A percentile compares a stretch with the other conserved stretches of the same genome.
These are phyloP conservation scores for Citrullus mucosospermus DNA, from an alignment of 306 rosid genomes.

Conservation along the genomic window DNA sequence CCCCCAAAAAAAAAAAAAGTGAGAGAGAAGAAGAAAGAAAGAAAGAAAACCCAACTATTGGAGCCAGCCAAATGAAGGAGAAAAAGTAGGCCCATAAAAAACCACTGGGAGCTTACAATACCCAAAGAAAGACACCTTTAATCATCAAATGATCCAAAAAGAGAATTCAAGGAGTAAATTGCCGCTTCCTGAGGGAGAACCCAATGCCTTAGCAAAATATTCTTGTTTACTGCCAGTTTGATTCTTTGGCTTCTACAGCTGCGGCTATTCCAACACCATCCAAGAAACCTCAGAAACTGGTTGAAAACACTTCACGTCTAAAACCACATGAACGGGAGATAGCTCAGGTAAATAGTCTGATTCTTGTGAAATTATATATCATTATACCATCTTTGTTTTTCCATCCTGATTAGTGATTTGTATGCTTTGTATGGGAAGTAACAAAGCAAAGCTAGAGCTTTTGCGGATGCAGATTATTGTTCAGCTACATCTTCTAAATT, in stretches of 20 bases:
- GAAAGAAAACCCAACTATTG: not conserved
- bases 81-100: too few relatives aligned
- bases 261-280: conserved; percentile 34
- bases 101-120: too few relatives aligned
- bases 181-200: too few relatives aligned
- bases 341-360: conserved; percentile 30
- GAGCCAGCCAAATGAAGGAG: too few relatives aligned
- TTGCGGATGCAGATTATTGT: not conserved
- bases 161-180: too few relatives aligned
- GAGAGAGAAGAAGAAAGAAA: too few relatives aligned
- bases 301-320: conserved; percentile 27
- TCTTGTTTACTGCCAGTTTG: too few relatives aligned
- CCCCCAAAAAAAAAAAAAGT: too few relatives aligned
- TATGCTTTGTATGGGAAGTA: not conserved
- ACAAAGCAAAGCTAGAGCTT: not conserved
- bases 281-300: conserved; percentile 28
- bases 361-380: not conserved
- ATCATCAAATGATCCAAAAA: too few relatives aligned
- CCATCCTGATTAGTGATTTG: not conserved
- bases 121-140: too few relatives aligned
- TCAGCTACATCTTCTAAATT: not conserved
- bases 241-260: too few relatives aligned
- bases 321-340: conserved; percentile 23
- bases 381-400: not conserved
- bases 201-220: too few relatives aligned